Base-by-base conservation (phyloP, 495 filamentous ascomycete genomes). In the Penicillium roqueforti region DNA sequence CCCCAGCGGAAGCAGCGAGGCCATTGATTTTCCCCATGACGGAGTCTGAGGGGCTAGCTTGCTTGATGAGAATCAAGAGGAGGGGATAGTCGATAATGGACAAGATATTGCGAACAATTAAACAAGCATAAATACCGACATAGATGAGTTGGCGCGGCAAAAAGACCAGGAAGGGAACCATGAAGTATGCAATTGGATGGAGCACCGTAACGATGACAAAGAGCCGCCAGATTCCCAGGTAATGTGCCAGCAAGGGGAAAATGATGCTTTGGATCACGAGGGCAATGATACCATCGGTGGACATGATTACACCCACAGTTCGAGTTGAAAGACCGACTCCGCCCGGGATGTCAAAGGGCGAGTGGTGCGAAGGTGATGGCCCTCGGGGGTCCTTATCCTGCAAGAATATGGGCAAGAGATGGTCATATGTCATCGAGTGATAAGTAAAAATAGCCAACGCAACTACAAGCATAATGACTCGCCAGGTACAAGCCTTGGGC, bases 391-490 rank as follows among this genome's bases (percentile, higher is more conserved):
- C 76, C 42, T 83, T 75, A 56, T 93, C 89, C 67, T 92, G 88
- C 18, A 92, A 74, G 69, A 91, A 93, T 25, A 93, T 92, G 5
- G 89, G 89, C 32, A 93, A 70, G 0, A 93, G 80, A 67, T 90
- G 87, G 57, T 92, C 89, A 58, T 87, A 93, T 13, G 87, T 88
- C 89, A 93, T 93, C 34, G 83, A 87, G 62, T 92, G 89, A 54
- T 92, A 92, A 1, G 87, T 91, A 71, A 91, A 93, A 54, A 93
- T 89, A 5, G 86, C 85, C 25, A 93, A 74, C 4, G 89, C 82
- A 18, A 86, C 49, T 16, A 89, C 80, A 5, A 92, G 77, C 74
- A 87, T 84, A 55, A 83, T 73, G 36, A 91, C 83, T 16, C 75
- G 75, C 66, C 81, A 80, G 18, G 79, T 85, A 53, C 89, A 87